Base-by-base conservation (phyloP, 2,329 filamentous ascomycete genomes). In the Emericellopsis atlantica region DNA sequence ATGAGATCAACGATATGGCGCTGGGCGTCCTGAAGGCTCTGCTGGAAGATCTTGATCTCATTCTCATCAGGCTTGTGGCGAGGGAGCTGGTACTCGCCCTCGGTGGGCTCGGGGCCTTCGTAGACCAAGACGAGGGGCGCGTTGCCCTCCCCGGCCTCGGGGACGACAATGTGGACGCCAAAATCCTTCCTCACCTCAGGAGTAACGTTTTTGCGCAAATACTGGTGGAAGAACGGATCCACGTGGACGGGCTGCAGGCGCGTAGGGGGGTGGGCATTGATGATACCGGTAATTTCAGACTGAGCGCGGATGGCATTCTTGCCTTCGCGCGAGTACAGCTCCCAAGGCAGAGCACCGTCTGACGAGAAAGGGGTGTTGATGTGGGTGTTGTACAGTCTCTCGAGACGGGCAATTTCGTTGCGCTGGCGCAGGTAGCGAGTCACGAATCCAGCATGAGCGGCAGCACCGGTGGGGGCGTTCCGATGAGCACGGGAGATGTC, bases 401-500 rank as follows among this genome's bases (percentile, higher is more conserved):
- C 88, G 12, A 98, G 71, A 40, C 87, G 79, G 50, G 85, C 77
- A 51, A 96, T 81, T 50, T 90, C 84, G 51, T 79, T 76, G 36
- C 85, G 82, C 53, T 92, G 78, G 42, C 81, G 81, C 40, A 96
- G 72, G 61, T 98, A 98, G 41, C 86, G 80, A 2, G 89, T 92
- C 43, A 98, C 69, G 50, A 90, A 84, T 45, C 82, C 80, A 11
- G 89, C 90, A 56, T 98, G 90, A 8, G 72, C 69, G 41, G 84
- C 77, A 10, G 84, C 77, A 40, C 85, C 84, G 42, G 73, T 70
- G 26, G 83, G 77, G 14, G 82, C 81, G 52, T 76, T 81, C 41
- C 76, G 76, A 59, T 95, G 85, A 58, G 88, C 82, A 39, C 81
- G 78, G 26, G 82, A 79, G 50, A 94, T 76, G 54, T 95, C 89